Evolutionary conservation across 2,329 filamentous ascomycete genomes (phyloP).

Genomic region (Biscogniauxia marginata): DNA sequence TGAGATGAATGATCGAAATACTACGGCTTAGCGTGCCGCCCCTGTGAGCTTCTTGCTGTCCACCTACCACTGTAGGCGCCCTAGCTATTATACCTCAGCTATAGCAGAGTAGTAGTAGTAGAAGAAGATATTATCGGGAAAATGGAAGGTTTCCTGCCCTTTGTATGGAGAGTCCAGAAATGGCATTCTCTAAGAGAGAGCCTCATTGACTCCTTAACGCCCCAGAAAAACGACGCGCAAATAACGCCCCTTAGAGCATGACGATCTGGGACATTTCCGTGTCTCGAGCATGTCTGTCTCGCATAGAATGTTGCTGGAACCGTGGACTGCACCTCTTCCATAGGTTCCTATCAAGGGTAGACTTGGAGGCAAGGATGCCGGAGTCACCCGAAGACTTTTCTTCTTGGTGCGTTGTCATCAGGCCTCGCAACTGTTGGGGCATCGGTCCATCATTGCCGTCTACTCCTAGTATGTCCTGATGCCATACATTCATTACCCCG

Average conservation of each 20-base stretch:
- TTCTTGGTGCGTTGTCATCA: background rate
- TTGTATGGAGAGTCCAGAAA: background rate
- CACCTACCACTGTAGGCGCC: background rate
- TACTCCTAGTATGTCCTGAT: conserved; percentile 3
- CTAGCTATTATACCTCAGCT: background rate
- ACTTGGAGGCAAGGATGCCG: background rate
- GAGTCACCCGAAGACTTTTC: background rate
- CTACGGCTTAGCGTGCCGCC: background rate
- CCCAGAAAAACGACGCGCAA: background rate
- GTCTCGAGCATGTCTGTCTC: conserved; percentile 13
- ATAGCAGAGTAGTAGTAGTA: background rate
- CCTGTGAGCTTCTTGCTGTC: background rate
- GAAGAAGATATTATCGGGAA: background rate
- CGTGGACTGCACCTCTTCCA: background rate
- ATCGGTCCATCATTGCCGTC: background rate
- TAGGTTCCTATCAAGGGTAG: background rate
- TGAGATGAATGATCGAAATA: background rate
- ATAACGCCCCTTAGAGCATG: background rate
- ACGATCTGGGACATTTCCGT: conserved; percentile 3
- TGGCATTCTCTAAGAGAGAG: background rate
- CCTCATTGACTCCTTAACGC: background rate
- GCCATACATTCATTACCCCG: conserved; percentile 3
- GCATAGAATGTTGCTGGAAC: conserved; percentile 6
- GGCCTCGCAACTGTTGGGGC: background rate
- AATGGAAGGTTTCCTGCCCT: background rate